Evolutionary conservation across 2,329 filamentous ascomycete genomes (phyloP), one percentile per base, ranked within the genome.

Genomic region (Thelonectria discophora): DNA sequence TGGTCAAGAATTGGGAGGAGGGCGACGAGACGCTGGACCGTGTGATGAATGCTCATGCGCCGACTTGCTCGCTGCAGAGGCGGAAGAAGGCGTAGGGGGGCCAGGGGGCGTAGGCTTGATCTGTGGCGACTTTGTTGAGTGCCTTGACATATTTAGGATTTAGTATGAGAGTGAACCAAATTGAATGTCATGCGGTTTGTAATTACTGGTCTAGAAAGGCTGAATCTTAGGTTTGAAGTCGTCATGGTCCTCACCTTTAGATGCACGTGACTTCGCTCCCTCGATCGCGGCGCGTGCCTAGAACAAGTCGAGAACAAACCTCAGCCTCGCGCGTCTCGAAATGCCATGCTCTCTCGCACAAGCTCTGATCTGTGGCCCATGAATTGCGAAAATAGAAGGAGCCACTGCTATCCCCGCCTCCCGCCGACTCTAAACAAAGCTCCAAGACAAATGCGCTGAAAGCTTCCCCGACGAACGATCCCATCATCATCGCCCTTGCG

Each of bases 1-100:
- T 80, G 58, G 69, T 76, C 18, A 80, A 79, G 55, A 68, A 75
- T 40, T 81, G 78, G 79, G 73, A 79, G 43, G 76, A 79, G 60
- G 74, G 73, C 5, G 77, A 80, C 58, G 72, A 77, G 48, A 78
- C 77, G 10, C 64, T 80, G 42, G 71, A 75, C 32, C 73, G 73
- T 34, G 75, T 79, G 1, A 77, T 75, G 74, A 69, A 72, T 52
- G 72, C 72, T 17, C 67, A 71, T 55, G 70, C 68, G 12, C 71
- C 71, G 11, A 69, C 65, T 24, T 74, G 73, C 65, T 68, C 69
- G 12, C 48, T 72, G 58, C 63, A 55, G 6, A 67, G 63, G 50
- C 65, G 54, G 20, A 60, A 11, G 4, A 55, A 61, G 21, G 50
- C 4, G 24, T 32, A 37, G 37, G 53, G 49, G 50, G 40, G 18